Conservation (phyloP, 345 rosid species). For the Turritis glabra region DNA sequence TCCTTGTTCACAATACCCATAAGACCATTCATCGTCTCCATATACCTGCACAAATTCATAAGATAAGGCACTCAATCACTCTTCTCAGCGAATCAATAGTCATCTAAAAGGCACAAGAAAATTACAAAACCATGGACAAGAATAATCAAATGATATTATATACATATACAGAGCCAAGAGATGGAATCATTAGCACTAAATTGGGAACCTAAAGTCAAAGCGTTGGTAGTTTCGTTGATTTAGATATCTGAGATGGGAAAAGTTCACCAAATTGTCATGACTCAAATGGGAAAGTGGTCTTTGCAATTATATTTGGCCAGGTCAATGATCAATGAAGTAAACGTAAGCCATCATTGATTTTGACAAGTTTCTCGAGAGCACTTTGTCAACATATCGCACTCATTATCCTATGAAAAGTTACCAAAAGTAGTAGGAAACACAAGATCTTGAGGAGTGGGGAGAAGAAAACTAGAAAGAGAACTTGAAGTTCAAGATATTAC, state of each 20-base stretch:
- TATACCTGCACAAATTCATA: constrained; percentile 51
- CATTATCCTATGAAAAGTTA: neutral
- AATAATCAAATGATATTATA: neutral
- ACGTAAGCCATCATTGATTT: neutral
- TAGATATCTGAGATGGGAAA: too few relatives aligned
- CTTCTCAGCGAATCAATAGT: neutral
- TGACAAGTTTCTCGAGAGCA: neutral
- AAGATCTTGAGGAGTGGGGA: neutral
- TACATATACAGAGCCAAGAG: neutral
- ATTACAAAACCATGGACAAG: neutral
- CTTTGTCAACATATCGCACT: neutral
- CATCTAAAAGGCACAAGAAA: neutral
- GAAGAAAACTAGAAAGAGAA: neutral
- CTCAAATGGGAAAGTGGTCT: constrained; percentile 10
- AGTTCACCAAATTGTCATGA: neutral
- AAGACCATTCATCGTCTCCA: constrained; percentile 96
- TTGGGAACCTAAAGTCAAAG: constrained; percentile 16
- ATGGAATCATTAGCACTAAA: neutral
- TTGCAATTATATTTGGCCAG: neutral
- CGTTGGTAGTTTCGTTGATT: neutral
- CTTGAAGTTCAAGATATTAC: neutral
- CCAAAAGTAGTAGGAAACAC: neutral
- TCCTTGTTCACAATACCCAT: constrained; percentile 89
- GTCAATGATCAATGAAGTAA: constrained; percentile 17
- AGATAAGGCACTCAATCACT: constrained; percentile 5